A percentile compares a stretch with the other conserved stretches of the same genome.
Conservation (phyloP, 2,329 filamentous ascomycete genomes). For the Chrysosphaeria jannelii region DNA sequence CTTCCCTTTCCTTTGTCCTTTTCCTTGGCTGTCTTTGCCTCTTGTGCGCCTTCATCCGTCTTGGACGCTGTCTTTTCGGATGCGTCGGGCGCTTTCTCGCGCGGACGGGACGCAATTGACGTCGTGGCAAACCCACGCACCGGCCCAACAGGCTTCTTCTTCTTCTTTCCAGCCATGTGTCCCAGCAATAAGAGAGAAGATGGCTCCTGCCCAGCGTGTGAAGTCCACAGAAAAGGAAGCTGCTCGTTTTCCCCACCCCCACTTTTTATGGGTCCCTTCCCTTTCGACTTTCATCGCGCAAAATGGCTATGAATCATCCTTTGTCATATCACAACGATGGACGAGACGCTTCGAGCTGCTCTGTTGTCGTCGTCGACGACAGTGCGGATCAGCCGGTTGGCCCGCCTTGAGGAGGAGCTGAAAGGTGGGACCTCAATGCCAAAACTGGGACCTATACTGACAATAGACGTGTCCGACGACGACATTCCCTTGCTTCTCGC, state of each 20-base stretch:
- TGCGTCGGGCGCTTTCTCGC: constrained; percentile 27
- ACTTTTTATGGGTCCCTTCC: too few species aligned
- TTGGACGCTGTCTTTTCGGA: too few species aligned
- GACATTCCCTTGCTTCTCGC: constrained; percentile 27
- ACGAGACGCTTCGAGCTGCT: too few species aligned
- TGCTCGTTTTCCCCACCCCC: too few species aligned
- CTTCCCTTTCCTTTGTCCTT: constrained; percentile 3
- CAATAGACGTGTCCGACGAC: constrained; percentile 15
- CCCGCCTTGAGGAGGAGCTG: constrained; percentile 24
- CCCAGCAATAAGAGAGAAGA: too few species aligned
- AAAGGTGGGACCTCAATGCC: too few species aligned
- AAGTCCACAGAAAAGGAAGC: too few species aligned
- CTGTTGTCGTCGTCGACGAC: constrained; percentile 32
- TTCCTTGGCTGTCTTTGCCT: constrained; percentile 3
- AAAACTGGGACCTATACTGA: neutral
- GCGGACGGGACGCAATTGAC: constrained; percentile 58
- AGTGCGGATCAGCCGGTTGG: constrained; percentile 21
- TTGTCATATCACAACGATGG: too few species aligned
- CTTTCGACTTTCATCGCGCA: too few species aligned
- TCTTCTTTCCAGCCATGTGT: constrained; percentile 70
- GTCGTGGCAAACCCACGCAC: constrained; percentile 83
- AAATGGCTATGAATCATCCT: too few species aligned
- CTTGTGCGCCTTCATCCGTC: too few species aligned
- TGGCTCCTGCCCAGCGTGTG: too few species aligned
- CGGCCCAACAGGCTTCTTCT: constrained; percentile 65